A percentile compares a stretch with the other conserved stretches of the same genome.
Conservation (phyloP, 176 grass and related monocot species). For the Urochloa ruziziensis region DNA sequence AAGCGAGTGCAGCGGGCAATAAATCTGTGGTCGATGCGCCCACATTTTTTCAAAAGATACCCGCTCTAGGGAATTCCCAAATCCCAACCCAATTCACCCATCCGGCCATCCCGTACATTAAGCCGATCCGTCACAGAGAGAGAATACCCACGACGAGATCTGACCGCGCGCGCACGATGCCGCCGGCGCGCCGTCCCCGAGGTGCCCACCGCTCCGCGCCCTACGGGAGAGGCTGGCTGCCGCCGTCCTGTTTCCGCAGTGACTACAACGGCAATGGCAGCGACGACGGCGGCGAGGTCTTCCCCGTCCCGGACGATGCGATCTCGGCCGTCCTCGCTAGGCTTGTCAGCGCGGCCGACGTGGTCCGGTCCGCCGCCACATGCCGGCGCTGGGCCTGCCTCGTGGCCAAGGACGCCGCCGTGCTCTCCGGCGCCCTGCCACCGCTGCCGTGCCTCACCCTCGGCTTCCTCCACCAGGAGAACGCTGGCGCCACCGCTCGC, state of each 20-base stretch:
- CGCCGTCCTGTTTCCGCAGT: too few species aligned
- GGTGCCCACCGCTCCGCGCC: too few species aligned
- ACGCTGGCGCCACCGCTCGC: background rate
- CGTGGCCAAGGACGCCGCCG: background rate
- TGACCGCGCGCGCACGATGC: background rate
- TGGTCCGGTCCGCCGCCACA: conserved; percentile 1
- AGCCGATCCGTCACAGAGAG: too few species aligned
- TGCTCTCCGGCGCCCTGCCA: background rate
- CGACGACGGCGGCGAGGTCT: too few species aligned
- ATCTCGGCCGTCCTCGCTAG: background rate
- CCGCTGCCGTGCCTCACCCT: background rate
- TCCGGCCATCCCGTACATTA: too few species aligned
- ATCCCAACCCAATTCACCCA: too few species aligned
- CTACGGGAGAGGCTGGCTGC: background rate
- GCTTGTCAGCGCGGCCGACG: background rate
- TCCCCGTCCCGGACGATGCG: background rate
- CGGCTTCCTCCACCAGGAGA: background rate
- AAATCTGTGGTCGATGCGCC: too few species aligned
- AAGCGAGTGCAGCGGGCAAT: too few species aligned
- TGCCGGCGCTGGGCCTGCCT: conserved; percentile 10
- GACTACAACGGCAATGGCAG: too few species aligned
- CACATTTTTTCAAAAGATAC: too few species aligned
- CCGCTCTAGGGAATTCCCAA: too few species aligned
- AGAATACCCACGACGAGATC: too few species aligned
- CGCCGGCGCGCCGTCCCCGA: background rate